Evolutionary conservation across 305 asterid genomes (phyloP).

Genomic region (Fraxinus dipetala): DNA sequence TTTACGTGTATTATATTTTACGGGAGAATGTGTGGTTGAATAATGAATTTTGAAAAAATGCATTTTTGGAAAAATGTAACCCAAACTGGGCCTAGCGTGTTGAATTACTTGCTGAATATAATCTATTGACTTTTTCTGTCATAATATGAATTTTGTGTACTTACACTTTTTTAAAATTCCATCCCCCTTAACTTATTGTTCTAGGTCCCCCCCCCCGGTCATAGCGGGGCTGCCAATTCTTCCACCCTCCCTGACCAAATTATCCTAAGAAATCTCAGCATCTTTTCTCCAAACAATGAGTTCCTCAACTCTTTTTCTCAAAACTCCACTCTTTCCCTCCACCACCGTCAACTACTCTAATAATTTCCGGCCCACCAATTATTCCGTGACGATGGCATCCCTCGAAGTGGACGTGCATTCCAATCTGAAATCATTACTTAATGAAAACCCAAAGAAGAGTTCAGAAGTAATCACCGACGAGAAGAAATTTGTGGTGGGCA

Average conservation of each 20-base stretch:
- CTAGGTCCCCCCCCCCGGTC: neutral
- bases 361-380: slow-evolving; percentile 22
- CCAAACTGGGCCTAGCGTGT: neutral
- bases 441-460: slow-evolving; percentile 24
- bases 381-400: slow-evolving; percentile 28
- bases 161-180: neutral
- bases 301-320: slow-evolving; percentile 37
- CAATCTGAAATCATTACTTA: slow-evolving; percentile 12
- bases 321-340: slow-evolving; percentile 27
- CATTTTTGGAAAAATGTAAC: too few relatives aligned
- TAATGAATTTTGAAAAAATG: too few relatives aligned
- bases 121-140: neutral
- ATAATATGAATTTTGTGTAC: neutral
- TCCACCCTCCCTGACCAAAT: neutral
- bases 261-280: neutral
- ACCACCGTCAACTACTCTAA: slow-evolving; percentile 31
- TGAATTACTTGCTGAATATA: neutral
- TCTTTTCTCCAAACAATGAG: slow-evolving; percentile 34
- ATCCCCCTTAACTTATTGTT: neutral
- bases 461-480: slow-evolving; percentile 68
- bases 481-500: slow-evolving; percentile 64
- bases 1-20: too few relatives aligned
- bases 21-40: too few relatives aligned
- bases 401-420: slow-evolving; percentile 48
- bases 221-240: slow-evolving; percentile 18